Evolutionary conservation across 371 early-diverging fungal species (phyloP).

Genomic region (Mucor circinelloides): DNA sequence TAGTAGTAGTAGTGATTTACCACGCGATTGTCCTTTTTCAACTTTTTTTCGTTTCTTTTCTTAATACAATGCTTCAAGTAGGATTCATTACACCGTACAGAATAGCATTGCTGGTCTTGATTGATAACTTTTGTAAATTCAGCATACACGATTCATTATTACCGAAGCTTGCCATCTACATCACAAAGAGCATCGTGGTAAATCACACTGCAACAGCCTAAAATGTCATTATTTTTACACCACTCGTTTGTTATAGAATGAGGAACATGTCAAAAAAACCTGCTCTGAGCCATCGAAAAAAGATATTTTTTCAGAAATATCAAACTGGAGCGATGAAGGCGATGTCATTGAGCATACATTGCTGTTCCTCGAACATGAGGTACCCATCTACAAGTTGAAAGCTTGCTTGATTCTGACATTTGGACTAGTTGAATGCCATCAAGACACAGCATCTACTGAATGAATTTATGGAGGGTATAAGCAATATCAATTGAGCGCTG

Average conservation of each 20-base stretch:
- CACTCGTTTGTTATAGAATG: constrained; percentile 3
- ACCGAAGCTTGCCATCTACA: constrained; percentile 12
- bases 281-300: constrained; percentile 20
- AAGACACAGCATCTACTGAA: background rate
- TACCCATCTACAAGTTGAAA: background rate
- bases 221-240: background rate
- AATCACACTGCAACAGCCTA: background rate
- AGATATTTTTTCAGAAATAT: background rate
- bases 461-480: constrained; percentile 8
- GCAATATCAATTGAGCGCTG: background rate
- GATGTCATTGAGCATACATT: background rate
- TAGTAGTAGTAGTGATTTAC: background rate
- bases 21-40: background rate
- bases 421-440: constrained; percentile 1
- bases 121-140: constrained; percentile 11
- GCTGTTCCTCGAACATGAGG: background rate
- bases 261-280: constrained; percentile 2
- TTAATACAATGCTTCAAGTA: constrained; percentile 13
- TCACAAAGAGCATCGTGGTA: constrained; percentile 24
- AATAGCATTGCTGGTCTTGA: constrained; percentile 12
- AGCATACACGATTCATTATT: constrained; percentile 2
- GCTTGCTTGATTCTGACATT: background rate
- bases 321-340: background rate
- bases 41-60: background rate
- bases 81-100: constrained; percentile 24